phyloP scores from a whole-genome alignment of 2,329 filamentous ascomycete species.

The Ascochyta viciae-villosae region DNA sequence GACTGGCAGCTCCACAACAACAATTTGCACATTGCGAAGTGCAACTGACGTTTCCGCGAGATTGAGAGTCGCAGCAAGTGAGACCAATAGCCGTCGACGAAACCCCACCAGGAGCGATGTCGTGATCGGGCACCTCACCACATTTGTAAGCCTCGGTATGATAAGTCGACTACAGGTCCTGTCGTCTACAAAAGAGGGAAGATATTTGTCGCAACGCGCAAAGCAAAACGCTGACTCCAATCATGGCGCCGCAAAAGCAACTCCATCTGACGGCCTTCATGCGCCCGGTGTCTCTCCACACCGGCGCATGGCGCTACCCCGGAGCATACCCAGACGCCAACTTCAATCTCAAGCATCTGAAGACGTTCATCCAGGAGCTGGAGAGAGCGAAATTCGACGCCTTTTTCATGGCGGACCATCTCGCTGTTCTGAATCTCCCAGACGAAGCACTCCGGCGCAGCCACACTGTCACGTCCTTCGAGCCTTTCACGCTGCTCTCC shows the following conservation, averaged over 20 bases:
- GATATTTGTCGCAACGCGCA: not conserved
- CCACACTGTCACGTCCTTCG: conserved; percentile 66
- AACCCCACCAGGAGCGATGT: conserved; percentile 9
- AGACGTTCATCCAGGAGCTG: conserved; percentile 58
- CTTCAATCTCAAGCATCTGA: conserved; percentile 63
- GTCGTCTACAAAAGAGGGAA: not conserved
- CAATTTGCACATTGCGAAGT: conserved; percentile 4
- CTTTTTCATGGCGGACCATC: conserved; percentile 51
- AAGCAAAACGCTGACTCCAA: not conserved
- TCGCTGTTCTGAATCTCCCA: conserved; percentile 71
- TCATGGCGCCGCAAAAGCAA: conserved; percentile 20
- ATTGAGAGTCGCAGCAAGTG: not conserved
- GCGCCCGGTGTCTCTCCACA: conserved; percentile 64
- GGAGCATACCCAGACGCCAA: conserved; percentile 64
- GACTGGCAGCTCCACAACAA: not conserved
- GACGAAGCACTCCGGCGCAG: conserved; percentile 60
- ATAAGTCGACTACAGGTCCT: not conserved
- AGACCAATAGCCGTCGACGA: conserved; percentile 2
- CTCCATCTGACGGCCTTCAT: conserved; percentile 64
- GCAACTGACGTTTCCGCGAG: not conserved
- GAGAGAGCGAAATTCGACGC: conserved; percentile 46
- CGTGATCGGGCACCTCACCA: conserved; percentile 15
- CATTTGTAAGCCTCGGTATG: conserved; percentile 11
- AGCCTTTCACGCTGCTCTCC: conserved; percentile 74
- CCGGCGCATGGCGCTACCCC: conserved; percentile 64